These are phyloP conservation scores for Russula sp. DNA, from an alignment of 768 basidiomycete species.

Conservation along the genomic window DNA sequence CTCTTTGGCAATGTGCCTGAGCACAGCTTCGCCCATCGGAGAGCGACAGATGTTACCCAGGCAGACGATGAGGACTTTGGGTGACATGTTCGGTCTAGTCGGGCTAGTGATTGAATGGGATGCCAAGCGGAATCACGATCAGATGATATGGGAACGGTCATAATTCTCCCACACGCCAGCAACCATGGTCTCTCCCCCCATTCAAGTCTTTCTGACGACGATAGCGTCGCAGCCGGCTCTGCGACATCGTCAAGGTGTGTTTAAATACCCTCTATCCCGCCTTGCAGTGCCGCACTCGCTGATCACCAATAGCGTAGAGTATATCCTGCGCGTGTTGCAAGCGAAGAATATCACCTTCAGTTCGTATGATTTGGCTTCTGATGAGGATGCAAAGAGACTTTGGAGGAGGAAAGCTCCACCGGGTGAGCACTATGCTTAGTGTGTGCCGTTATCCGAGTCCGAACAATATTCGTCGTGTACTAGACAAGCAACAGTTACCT, in stretches of 20 bases:
- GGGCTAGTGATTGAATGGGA: neutral
- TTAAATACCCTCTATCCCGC: neutral
- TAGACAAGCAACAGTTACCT: conserved; percentile 82
- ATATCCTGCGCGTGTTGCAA: conserved; percentile 76
- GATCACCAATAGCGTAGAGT: conserved; percentile 49
- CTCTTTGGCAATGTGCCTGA: conserved; percentile 62
- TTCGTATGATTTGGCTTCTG: conserved; percentile 82
- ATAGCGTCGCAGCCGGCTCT: conserved; percentile 78
- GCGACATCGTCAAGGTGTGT: conserved; percentile 68
- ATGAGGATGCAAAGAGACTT: conserved; percentile 71
- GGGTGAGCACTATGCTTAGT: conserved; percentile 41
- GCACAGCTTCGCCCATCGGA: conserved; percentile 89
- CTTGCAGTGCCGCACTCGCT: conserved; percentile 1
- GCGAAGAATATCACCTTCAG: conserved; percentile 81
- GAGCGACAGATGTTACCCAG: conserved; percentile 86
- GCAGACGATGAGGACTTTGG: conserved; percentile 69
- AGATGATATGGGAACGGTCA: neutral
- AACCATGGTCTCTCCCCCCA: conserved; percentile 75
- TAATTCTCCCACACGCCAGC: neutral
- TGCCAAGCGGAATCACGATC: neutral
- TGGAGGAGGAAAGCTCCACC: conserved; percentile 80
- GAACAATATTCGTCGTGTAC: neutral
- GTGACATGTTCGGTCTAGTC: conserved; percentile 29
- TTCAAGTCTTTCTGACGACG: conserved; percentile 82
- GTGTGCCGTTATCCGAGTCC: neutral